A percentile compares a stretch with the other conserved stretches of the same genome.
Conservation (phyloP, 306 rosid species). For the Senna tora region DNA sequence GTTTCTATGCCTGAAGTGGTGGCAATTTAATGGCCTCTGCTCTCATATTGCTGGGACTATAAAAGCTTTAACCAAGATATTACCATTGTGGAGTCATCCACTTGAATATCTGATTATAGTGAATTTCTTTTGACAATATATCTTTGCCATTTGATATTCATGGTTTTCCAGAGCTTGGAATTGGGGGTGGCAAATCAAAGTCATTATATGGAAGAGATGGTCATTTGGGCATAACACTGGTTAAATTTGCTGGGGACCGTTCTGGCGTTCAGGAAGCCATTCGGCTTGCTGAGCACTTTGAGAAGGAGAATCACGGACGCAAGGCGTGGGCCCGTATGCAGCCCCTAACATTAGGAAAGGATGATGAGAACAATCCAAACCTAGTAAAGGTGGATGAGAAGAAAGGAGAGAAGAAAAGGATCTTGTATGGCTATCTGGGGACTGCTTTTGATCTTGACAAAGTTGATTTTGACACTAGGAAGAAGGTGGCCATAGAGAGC, state of each 20-base stretch:
- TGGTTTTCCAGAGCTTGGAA: constrained; percentile 86
- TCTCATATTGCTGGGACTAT: not conserved
- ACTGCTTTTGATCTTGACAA: constrained; percentile 88
- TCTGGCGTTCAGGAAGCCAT: constrained; percentile 86
- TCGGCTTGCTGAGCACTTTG: constrained; percentile 76
- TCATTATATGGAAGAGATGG: constrained; percentile 96
- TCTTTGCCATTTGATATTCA: constrained; percentile 43
- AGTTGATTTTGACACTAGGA: constrained; percentile 87
- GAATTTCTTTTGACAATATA: constrained; percentile 35
- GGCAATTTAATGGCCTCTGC: constrained; percentile 19
- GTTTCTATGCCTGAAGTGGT: constrained; percentile 21
- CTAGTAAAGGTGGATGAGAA: constrained; percentile 74
- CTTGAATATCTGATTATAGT: constrained; percentile 29
- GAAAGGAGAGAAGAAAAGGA: constrained; percentile 70
- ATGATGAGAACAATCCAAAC: constrained; percentile 81
- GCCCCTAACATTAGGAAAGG: constrained; percentile 64
- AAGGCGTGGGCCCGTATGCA: constrained; percentile 71
- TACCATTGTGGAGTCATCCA: constrained; percentile 28
- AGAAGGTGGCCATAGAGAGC: constrained; percentile 79
- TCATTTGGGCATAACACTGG: constrained; percentile 82
- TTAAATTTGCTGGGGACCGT: constrained; percentile 79
- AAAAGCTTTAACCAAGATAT: not conserved
- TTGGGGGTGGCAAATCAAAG: constrained; percentile 87
- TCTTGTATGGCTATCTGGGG: constrained; percentile 90
- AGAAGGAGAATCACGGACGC: constrained; percentile 82